These are phyloP conservation scores for Trametopsis cervina DNA, from an alignment of 768 basidiomycete genomes.

Conservation along the genomic window DNA sequence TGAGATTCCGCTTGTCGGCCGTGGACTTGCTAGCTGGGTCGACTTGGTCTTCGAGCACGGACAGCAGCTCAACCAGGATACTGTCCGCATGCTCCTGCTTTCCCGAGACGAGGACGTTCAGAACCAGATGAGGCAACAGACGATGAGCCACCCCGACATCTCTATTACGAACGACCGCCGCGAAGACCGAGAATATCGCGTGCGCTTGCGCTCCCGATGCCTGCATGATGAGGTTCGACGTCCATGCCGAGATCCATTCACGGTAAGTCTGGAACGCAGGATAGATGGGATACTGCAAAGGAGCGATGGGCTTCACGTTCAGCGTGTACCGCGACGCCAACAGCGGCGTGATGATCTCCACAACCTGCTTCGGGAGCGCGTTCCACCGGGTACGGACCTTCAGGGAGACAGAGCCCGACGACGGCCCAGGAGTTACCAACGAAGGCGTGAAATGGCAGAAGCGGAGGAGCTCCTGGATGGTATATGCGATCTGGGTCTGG, in stretches of 20 bases:
- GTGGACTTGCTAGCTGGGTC: slow-evolving; percentile 47
- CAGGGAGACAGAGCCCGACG: slow-evolving; percentile 41
- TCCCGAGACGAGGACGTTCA: slow-evolving; percentile 79
- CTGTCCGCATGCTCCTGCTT: slow-evolving; percentile 49
- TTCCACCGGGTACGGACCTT: slow-evolving; percentile 77
- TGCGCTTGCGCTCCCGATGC: slow-evolving; percentile 52
- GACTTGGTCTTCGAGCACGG: slow-evolving; percentile 86
- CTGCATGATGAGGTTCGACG: slow-evolving; percentile 67
- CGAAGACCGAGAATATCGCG: slow-evolving; percentile 72
- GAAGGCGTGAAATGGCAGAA: slow-evolving; percentile 82
- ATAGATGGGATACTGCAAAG: slow-evolving; percentile 71
- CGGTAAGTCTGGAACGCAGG: slow-evolving; percentile 72
- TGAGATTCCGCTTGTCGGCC: slow-evolving; percentile 77
- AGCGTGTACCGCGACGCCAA: slow-evolving; percentile 59
- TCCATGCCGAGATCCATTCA: slow-evolving; percentile 95
- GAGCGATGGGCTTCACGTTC: slow-evolving; percentile 22
- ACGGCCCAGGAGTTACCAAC: slow-evolving; percentile 51
- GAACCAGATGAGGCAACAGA: slow-evolving; percentile 84
- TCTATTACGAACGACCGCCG: slow-evolving; percentile 71
- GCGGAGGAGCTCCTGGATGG: slow-evolving; percentile 83
- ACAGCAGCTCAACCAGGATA: slow-evolving; percentile 70
- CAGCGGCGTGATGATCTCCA: slow-evolving; percentile 82
- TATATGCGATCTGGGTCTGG: slow-evolving; percentile 82
- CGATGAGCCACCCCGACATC: slow-evolving; percentile 94
- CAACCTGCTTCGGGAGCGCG: slow-evolving; percentile 69